phyloP scores from a whole-genome alignment of 78 protist genomes.

The Pelomyxa schiedti region DNA sequence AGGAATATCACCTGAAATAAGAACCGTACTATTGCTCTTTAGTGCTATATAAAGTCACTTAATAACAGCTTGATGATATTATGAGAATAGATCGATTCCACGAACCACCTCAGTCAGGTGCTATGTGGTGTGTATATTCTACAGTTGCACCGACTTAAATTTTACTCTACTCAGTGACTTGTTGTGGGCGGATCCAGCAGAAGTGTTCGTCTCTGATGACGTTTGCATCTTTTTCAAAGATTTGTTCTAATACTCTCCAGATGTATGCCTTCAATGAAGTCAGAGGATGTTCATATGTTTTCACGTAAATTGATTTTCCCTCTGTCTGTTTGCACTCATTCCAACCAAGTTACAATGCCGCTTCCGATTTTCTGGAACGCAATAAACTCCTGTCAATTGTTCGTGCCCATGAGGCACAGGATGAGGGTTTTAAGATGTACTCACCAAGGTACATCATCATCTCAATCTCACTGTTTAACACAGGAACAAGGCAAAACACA shows the following conservation, averaged over 20 bases:
- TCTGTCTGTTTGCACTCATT: neutral
- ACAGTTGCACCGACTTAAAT: too few relatives aligned
- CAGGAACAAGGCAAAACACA: constrained; percentile 53
- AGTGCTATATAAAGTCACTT: too few relatives aligned
- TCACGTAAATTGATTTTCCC: neutral
- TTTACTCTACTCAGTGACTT: too few relatives aligned
- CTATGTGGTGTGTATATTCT: constrained; percentile 60
- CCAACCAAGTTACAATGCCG: constrained; percentile 72
- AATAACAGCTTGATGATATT: constrained; percentile 66
- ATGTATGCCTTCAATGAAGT: constrained; percentile 64
- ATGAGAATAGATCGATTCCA: constrained; percentile 76
- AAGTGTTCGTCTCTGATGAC: constrained; percentile 43
- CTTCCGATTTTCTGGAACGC: constrained; percentile 65
- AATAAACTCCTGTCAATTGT: constrained; percentile 87
- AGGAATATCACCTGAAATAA: constrained; percentile 90
- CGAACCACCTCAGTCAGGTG: constrained; percentile 91
- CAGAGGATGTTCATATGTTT: constrained; percentile 89
- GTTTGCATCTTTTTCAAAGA: neutral
- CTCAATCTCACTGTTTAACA: constrained; percentile 75
- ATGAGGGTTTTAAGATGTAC: too few relatives aligned
- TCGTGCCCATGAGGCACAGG: constrained; percentile 99
- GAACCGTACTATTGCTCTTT: constrained; percentile 30
- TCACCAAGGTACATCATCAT: too few relatives aligned
- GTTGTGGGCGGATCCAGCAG: constrained; percentile 96
- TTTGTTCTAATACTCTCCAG: neutral